These are phyloP conservation scores for Aspergillus unguis DNA, from an alignment of 2,329 filamentous ascomycete species.

Conservation along the genomic window DNA sequence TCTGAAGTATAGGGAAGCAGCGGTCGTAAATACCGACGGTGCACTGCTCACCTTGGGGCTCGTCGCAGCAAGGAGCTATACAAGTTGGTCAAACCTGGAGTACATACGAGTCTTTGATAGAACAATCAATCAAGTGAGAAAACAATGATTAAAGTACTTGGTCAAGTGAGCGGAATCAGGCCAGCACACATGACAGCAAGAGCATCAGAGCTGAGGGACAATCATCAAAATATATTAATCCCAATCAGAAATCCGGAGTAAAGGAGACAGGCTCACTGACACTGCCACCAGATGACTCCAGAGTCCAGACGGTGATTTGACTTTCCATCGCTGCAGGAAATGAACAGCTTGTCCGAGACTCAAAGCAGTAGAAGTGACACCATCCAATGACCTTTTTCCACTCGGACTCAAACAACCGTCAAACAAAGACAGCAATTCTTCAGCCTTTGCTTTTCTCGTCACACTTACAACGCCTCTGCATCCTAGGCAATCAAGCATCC, in stretches of 20 bases:
- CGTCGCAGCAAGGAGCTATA: too few species aligned
- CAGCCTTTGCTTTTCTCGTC: background rate
- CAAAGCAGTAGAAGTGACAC: background rate
- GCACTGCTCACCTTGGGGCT: too few species aligned
- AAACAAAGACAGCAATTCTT: background rate
- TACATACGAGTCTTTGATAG: too few species aligned
- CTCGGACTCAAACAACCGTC: background rate
- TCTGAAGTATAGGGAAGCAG: too few species aligned
- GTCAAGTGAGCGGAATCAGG: background rate
- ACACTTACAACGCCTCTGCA: background rate
- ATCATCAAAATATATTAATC: background rate
- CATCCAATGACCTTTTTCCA: background rate
- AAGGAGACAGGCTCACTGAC: conserved; percentile 2
- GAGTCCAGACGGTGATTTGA: conserved; percentile 3
- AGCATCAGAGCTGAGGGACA: background rate
- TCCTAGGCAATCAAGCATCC: background rate
- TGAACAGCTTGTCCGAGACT: background rate
- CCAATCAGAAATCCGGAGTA: conserved; percentile 4
- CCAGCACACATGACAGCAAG: background rate
- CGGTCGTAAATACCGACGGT: too few species aligned
- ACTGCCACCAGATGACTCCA: conserved; percentile 4
- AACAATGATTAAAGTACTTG: too few species aligned
- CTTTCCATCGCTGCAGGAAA: conserved; percentile 4
- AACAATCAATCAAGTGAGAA: too few species aligned
- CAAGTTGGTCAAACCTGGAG: too few species aligned